Evolutionary conservation across 2,329 filamentous ascomycete species (phyloP).

Genomic region (Beauveria sp.): DNA sequence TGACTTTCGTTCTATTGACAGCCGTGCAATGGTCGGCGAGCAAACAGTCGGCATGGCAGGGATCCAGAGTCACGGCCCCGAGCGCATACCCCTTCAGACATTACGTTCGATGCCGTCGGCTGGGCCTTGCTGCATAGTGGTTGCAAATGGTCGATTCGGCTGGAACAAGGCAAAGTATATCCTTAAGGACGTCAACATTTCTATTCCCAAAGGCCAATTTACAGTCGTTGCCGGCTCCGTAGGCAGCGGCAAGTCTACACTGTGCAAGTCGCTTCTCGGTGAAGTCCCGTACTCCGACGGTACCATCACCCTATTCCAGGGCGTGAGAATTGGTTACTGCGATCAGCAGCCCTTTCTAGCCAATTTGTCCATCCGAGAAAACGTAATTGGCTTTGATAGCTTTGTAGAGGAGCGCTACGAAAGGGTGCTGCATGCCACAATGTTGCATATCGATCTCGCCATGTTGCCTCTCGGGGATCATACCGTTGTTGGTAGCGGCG

Average conservation of each 20-base stretch:
- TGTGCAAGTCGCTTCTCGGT: slow-evolving; percentile 27
- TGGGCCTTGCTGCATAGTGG: not conserved
- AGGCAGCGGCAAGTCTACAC: slow-evolving; percentile 32
- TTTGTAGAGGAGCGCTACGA: slow-evolving; percentile 16
- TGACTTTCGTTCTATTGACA: not conserved
- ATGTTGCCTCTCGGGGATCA: slow-evolving; percentile 21
- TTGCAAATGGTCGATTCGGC: slow-evolving; percentile 21
- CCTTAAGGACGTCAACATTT: slow-evolving; percentile 25
- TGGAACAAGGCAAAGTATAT: slow-evolving; percentile 22
- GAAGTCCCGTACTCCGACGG: slow-evolving; percentile 13
- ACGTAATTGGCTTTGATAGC: slow-evolving; percentile 16
- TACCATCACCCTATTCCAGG: not conserved
- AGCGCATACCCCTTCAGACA: not conserved
- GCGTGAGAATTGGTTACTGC: slow-evolving; percentile 17
- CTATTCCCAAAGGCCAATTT: slow-evolving; percentile 22
- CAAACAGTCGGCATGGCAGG: not conserved
- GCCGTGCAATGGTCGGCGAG: not conserved
- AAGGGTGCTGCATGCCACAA: slow-evolving; percentile 16
- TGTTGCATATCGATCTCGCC: slow-evolving; percentile 15
- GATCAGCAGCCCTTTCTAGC: slow-evolving; percentile 18
- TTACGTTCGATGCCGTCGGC: too few relatives aligned
- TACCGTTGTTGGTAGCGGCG: slow-evolving; percentile 24
- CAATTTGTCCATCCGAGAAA: slow-evolving; percentile 18
- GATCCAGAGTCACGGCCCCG: not conserved
- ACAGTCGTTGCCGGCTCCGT: slow-evolving; percentile 32